Percentiles rank a stretch among this genome's conserved stretches.
These are phyloP conservation scores for Neckera pumila DNA, from an alignment of 225 moss, liverwort and hornwort species.

Conservation along the genomic window DNA sequence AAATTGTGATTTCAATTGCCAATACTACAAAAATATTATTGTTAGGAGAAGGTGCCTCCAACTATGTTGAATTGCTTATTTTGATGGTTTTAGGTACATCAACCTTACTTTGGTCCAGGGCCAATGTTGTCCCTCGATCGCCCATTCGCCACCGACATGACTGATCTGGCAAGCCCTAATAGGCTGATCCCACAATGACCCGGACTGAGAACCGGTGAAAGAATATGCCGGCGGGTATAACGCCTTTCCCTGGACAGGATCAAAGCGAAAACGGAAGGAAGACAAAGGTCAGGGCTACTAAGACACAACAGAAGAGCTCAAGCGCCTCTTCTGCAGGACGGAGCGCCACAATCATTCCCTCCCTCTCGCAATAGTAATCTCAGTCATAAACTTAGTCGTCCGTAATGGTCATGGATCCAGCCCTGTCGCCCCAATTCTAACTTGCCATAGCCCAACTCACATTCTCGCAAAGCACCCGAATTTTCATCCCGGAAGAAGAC, in stretches of 20 bases:
- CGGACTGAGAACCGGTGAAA: not conserved
- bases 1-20: too few species aligned
- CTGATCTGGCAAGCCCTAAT: not conserved
- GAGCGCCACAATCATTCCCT: not conserved
- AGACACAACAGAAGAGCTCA: not conserved
- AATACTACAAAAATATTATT: too few species aligned
- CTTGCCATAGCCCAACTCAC: not conserved
- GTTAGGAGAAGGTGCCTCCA: too few species aligned
- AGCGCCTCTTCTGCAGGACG: not conserved
- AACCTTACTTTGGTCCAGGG: not conserved
- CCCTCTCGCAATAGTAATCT: not conserved
- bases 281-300: not conserved
- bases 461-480: not conserved
- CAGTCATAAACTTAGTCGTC: not conserved
- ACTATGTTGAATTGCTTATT: too few species aligned
- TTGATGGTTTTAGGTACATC: too few species aligned
- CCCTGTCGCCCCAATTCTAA: not conserved
- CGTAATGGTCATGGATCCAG: not conserved
- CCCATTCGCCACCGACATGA: not conserved
- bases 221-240: not conserved
- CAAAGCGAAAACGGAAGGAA: not conserved
- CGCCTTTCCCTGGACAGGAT: not conserved
- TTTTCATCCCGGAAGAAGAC: not conserved
- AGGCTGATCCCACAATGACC: not conserved
- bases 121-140: not conserved